Evolutionary conservation across 1,284 basidiomycete species (phyloP).

Genomic region (Boletellus deceptivus): DNA sequence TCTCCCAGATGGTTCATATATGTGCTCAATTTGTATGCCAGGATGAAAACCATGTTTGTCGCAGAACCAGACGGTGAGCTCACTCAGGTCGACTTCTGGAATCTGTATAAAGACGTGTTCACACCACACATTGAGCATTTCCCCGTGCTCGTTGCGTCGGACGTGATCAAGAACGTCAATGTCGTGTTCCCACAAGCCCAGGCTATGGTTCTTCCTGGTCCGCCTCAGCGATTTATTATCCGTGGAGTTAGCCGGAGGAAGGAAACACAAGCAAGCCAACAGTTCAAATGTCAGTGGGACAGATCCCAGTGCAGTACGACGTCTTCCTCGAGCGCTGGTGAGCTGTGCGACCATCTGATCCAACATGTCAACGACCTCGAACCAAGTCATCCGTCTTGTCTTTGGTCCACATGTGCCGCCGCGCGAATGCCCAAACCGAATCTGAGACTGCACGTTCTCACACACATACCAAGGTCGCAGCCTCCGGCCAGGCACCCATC

Average conservation of each 20-base stretch:
- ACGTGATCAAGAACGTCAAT: constrained; percentile 85
- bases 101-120: constrained; percentile 76
- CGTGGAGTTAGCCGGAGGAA: constrained; percentile 71
- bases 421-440: constrained; percentile 44
- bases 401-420: constrained; percentile 65
- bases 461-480: constrained; percentile 63
- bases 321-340: constrained; percentile 48
- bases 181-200: constrained; percentile 75
- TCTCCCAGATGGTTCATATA: not conserved
- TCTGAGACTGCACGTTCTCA: constrained; percentile 66
- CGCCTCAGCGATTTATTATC: constrained; percentile 74
- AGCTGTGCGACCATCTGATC: constrained; percentile 69
- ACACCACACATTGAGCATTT: constrained; percentile 52
- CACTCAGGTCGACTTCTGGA: constrained; percentile 91
- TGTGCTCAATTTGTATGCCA: constrained; percentile 31
- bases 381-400: constrained; percentile 48
- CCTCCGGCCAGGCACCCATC: constrained; percentile 54
- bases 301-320: constrained; percentile 50
- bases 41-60: constrained; percentile 83
- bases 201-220: constrained; percentile 76
- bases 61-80: constrained; percentile 69
- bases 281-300: constrained; percentile 71
- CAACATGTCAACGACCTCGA: constrained; percentile 51
- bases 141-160: constrained; percentile 72
- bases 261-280: constrained; percentile 50